Conservation (phyloP, 73 alveolate genomes). For the Paraurostyla sp. region DNA sequence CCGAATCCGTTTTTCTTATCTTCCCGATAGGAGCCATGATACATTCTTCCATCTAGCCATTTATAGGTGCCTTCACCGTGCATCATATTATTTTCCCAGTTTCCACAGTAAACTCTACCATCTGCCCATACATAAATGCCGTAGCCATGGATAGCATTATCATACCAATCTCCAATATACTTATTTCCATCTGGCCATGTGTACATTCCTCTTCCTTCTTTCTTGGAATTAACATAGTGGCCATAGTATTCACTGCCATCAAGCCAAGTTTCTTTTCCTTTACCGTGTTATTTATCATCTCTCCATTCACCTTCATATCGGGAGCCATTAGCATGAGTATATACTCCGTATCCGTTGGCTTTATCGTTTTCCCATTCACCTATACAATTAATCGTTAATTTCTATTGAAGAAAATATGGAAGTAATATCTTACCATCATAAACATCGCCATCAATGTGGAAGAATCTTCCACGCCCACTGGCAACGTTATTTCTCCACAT, state of each 20-base stretch:
- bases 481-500: constrained; percentile 76
- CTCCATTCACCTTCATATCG: constrained; percentile 79
- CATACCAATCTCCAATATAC: constrained; percentile 82
- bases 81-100: constrained; percentile 77
- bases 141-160: constrained; percentile 79
- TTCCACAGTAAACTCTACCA: constrained; percentile 83
- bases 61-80: constrained; percentile 80
- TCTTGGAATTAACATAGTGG: constrained; percentile 76
- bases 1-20: constrained; percentile 83
- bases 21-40: constrained; percentile 72
- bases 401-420: background rate
- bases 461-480: constrained; percentile 81
- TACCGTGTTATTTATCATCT: constrained; percentile 82
- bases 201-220: constrained; percentile 87
- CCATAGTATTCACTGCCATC: constrained; percentile 90
- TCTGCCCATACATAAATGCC: constrained; percentile 82
- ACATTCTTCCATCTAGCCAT: constrained; percentile 81
- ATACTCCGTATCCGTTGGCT: constrained; percentile 85
- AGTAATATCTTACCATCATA: constrained; percentile 70
- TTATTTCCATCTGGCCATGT: constrained; percentile 79
- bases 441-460: constrained; percentile 78
- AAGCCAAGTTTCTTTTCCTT: constrained; percentile 83
- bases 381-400: constrained; percentile 34
- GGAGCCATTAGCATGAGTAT: constrained; percentile 73
- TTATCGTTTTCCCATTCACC: constrained; percentile 83